These are phyloP conservation scores for Tricholoma furcatifolium DNA, from an alignment of 768 basidiomycete species.

Conservation along the genomic window DNA sequence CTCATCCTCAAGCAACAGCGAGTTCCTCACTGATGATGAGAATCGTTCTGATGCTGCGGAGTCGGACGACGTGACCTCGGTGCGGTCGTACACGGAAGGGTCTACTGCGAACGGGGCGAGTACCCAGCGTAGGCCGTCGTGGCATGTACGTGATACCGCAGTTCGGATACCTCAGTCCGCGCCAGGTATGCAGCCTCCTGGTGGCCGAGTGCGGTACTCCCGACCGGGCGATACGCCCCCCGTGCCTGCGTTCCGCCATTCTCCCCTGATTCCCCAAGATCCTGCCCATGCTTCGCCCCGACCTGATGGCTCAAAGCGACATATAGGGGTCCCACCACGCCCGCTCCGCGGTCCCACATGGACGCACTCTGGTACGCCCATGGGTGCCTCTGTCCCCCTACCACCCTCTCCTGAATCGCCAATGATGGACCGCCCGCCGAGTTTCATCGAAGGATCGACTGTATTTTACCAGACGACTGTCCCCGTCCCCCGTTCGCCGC, in stretches of 20 bases:
- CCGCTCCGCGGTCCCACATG: slow-evolving; percentile 37
- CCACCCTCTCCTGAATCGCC: slow-evolving; percentile 51
- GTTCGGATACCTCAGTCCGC: slow-evolving; percentile 23
- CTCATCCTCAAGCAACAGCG: slow-evolving; percentile 64
- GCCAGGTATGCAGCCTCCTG: slow-evolving; percentile 12
- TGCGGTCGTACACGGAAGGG: slow-evolving; percentile 62
- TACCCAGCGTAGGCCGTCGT: slow-evolving; percentile 45
- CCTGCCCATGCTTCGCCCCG: slow-evolving; percentile 28
- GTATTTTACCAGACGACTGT: slow-evolving; percentile 67
- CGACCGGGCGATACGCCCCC: slow-evolving; percentile 25
- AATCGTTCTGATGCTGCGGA: slow-evolving; percentile 55
- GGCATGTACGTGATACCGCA: slow-evolving; percentile 37
- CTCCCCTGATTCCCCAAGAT: slow-evolving; percentile 10
- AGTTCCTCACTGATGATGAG: slow-evolving; percentile 68
- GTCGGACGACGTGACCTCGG: slow-evolving; percentile 70
- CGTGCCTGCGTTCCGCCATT: slow-evolving; percentile 13
- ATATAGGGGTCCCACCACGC: slow-evolving; percentile 43
- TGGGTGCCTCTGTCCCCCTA: slow-evolving; percentile 39
- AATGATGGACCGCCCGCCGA: slow-evolving; percentile 22
- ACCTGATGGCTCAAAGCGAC: slow-evolving; percentile 40
- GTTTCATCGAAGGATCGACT: slow-evolving; percentile 47
- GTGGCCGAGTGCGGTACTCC: slow-evolving; percentile 26
- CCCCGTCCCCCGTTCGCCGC: slow-evolving; percentile 45
- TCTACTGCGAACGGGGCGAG: slow-evolving; percentile 26
- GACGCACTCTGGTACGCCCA: slow-evolving; percentile 34